Evolutionary conservation across 352 stramenopile genomes (phyloP).

Genomic region (Phytophthora colocasiae): DNA sequence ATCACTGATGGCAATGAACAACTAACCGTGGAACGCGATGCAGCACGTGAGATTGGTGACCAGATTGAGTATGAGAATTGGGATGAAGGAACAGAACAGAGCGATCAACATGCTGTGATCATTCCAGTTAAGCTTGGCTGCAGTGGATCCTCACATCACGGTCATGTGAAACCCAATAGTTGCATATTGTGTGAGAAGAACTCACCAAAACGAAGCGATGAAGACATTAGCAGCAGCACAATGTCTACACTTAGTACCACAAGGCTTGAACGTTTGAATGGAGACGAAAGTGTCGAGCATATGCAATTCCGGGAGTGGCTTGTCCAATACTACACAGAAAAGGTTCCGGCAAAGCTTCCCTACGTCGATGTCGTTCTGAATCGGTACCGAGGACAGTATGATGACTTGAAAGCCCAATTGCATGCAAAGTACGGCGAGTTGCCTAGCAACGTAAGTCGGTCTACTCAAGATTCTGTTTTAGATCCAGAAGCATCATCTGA

Average conservation of each 20-base stretch:
- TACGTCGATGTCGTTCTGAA: slow-evolving; percentile 69
- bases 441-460: background rate
- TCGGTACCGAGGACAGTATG: slow-evolving; percentile 59
- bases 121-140: slow-evolving; percentile 35
- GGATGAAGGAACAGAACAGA: slow-evolving; percentile 22
- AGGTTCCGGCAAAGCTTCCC: slow-evolving; percentile 53
- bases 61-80: slow-evolving; percentile 33
- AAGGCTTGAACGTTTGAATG: slow-evolving; percentile 9
- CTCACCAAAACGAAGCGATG: background rate
- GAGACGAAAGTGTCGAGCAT: slow-evolving; percentile 40
- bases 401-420: slow-evolving; percentile 64
- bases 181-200: slow-evolving; percentile 34
- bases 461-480: background rate
- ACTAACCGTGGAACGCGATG: background rate
- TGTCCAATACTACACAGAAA: slow-evolving; percentile 51
- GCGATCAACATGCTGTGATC: slow-evolving; percentile 43
- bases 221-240: background rate
- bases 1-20: slow-evolving; percentile 8
- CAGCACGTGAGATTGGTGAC: background rate
- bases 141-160: background rate
- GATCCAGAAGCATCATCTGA: slow-evolving; percentile 31
- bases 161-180: background rate
- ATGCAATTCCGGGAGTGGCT: slow-evolving; percentile 52
- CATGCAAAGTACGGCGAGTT: slow-evolving; percentile 55
- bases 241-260: background rate